phyloP scores from a whole-genome alignment of 495 filamentous ascomycete species.

The Durotheca rogersii region DNA sequence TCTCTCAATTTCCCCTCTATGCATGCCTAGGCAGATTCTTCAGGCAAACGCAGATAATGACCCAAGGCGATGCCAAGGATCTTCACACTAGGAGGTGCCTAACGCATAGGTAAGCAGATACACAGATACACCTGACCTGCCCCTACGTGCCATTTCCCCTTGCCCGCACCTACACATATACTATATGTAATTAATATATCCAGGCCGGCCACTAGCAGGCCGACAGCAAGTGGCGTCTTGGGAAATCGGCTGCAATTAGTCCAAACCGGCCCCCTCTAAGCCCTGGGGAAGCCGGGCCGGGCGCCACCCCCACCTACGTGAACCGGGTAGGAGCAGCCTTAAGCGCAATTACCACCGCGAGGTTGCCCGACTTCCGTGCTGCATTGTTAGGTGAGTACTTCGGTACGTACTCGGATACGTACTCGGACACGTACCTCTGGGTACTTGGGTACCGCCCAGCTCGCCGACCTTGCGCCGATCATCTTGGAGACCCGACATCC shows the following conservation, averaged over 20 bases:
- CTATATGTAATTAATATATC: neutral
- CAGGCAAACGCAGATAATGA: no score
- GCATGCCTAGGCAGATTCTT: no score
- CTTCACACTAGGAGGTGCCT: no score
- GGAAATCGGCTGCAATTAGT: neutral
- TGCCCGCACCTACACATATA: neutral
- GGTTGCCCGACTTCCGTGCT: neutral
- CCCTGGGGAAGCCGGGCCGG: conserved; percentile 23
- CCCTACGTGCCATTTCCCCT: no score
- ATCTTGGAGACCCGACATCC: conserved; percentile 2
- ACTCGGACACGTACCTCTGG: neutral
- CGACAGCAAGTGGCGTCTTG: neutral
- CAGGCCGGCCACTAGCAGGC: neutral
- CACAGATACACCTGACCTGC: no score
- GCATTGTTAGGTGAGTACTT: neutral
- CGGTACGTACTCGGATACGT: neutral
- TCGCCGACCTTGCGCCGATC: conserved; percentile 19
- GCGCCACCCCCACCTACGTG: conserved; percentile 21
- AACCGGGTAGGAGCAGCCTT: no score
- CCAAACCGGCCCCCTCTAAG: neutral
- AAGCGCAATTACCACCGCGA: neutral
- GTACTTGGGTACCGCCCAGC: neutral
- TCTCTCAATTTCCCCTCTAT: no score
- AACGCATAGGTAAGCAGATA: no score
- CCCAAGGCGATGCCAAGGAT: no score